phyloP scores from a whole-genome alignment of 352 stramenopile genomes.

The Elongisporangium prolatum region DNA sequence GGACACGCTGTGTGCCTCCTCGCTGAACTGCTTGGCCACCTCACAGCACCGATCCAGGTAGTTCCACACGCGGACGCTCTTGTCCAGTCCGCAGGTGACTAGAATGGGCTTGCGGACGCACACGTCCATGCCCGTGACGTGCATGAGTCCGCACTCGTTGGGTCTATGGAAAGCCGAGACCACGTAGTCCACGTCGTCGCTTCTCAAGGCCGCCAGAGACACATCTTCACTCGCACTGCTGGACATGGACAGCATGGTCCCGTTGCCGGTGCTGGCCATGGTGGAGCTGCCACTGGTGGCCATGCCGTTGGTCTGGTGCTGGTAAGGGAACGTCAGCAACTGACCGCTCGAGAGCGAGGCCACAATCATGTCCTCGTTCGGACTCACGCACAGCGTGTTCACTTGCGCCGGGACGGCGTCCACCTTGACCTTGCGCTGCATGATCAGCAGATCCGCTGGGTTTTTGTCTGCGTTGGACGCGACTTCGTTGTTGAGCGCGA shows the following conservation, averaged over 20 bases:
- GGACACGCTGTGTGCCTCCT: constrained; percentile 86
- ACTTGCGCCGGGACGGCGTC: constrained; percentile 41
- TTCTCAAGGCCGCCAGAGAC: constrained; percentile 22
- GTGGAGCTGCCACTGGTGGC: constrained; percentile 12
- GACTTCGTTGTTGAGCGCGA: constrained; percentile 37
- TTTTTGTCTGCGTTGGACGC: constrained; percentile 21
- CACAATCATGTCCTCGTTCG: constrained; percentile 71
- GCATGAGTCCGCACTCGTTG: constrained; percentile 44
- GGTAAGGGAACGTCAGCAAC: constrained; percentile 72
- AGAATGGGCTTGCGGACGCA: constrained; percentile 90
- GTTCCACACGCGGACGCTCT: constrained; percentile 91
- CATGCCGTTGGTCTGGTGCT: constrained; percentile 25
- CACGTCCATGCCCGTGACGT: constrained; percentile 89
- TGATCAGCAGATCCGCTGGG: constrained; percentile 32
- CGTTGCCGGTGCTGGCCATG: not conserved
- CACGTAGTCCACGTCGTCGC: constrained; percentile 68
- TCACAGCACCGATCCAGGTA: constrained; percentile 88
- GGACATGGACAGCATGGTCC: constrained; percentile 9
- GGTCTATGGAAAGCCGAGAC: constrained; percentile 69
- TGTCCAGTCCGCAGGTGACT: constrained; percentile 87
- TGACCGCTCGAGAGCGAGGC: constrained; percentile 59
- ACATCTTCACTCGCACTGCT: constrained; percentile 13
- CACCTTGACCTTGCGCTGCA: constrained; percentile 60
- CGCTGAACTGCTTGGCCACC: constrained; percentile 83
- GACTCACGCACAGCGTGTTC: constrained; percentile 58